These are phyloP conservation scores for Cyberlindnera misumaiensis DNA, from an alignment of 805 yeast species.

Conservation along the genomic window DNA sequence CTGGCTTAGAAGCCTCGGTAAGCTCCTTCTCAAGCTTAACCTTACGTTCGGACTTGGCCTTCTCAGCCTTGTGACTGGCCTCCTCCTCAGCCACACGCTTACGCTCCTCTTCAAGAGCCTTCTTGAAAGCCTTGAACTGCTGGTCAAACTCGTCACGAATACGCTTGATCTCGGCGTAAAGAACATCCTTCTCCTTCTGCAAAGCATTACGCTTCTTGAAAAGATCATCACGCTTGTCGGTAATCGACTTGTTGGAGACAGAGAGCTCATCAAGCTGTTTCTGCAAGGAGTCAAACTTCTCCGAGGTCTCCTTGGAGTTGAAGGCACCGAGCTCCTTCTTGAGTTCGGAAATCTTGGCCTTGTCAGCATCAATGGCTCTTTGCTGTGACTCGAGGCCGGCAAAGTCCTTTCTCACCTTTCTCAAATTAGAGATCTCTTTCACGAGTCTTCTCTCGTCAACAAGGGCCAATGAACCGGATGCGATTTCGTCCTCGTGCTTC, in stretches of 20 bases:
- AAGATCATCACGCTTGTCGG: conserved; percentile 59
- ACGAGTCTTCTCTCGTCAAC: conserved; percentile 86
- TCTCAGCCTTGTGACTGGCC: conserved; percentile 37
- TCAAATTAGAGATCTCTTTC: conserved; percentile 77
- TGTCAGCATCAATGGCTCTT: conserved; percentile 72
- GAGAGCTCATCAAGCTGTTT: conserved; percentile 64
- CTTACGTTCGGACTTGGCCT: conserved; percentile 45
- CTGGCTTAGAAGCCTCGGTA: conserved; percentile 73
- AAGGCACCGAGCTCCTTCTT: conserved; percentile 54
- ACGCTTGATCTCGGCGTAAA: conserved; percentile 59
- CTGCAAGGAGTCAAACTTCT: conserved; percentile 61
- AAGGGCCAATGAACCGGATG: conserved; percentile 71
- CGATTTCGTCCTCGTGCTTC: conserved; percentile 66
- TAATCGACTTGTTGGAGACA: conserved; percentile 49
- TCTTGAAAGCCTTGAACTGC: conserved; percentile 64
- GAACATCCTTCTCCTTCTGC: conserved; percentile 60
- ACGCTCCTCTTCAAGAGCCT: conserved; percentile 65
- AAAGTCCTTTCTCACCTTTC: conserved; percentile 77
- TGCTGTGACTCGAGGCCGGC: conserved; percentile 67
- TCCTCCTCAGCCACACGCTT: conserved; percentile 56
- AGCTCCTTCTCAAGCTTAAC: conserved; percentile 63
- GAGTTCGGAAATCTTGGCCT: conserved; percentile 65
- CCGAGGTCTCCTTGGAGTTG: conserved; percentile 58
- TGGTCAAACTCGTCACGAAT: conserved; percentile 70
- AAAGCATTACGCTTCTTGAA: conserved; percentile 61